Percentiles rank a stretch among this genome's conserved stretches.
Evolutionary conservation across 1,284 basidiomycete genomes (phyloP).

Genomic region (Blastosporella zonata): DNA sequence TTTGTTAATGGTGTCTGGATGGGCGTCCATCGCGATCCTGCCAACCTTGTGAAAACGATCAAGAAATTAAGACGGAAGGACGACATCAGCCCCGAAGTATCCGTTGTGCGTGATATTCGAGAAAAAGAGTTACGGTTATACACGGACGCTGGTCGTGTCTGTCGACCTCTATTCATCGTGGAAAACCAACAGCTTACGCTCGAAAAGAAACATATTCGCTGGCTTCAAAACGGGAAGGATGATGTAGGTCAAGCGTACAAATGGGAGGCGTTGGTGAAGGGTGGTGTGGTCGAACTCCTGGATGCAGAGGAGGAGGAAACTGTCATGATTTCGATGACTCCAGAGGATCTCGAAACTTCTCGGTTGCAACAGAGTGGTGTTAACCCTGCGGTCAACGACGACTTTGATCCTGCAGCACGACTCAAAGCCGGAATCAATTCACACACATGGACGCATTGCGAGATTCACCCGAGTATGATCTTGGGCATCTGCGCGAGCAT

Average conservation of each 20-base stretch:
- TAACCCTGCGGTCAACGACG: conserved; percentile 61
- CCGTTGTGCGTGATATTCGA: conserved; percentile 95
- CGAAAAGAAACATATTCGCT: conserved; percentile 83
- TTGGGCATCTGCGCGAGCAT: conserved; percentile 98
- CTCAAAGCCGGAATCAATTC: conserved; percentile 80
- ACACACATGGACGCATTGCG: conserved; percentile 97
- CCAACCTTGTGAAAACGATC: conserved; percentile 89
- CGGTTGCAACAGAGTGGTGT: conserved; percentile 63
- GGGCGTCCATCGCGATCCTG: conserved; percentile 97
- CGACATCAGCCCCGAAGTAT: conserved; percentile 95
- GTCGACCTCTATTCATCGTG: conserved; percentile 96
- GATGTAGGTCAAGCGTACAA: conserved; percentile 66
- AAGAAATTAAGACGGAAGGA: conserved; percentile 91
- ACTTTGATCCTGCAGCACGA: conserved; percentile 86
- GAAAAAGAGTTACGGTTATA: conserved; percentile 94
- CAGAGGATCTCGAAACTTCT: conserved; percentile 90
- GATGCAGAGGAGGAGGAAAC: conserved; percentile 99
- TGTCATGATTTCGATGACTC: conserved; percentile 98
- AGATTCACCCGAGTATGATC: conserved; percentile 99
- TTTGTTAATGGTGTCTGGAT: conserved; percentile 99
- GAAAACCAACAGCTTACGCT: conserved; percentile 85
- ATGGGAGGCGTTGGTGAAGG: conserved; percentile 85
- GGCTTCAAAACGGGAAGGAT: conserved; percentile 56
- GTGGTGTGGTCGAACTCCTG: conserved; percentile 90
- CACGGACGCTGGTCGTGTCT: conserved; percentile 96